Evolutionary conservation across 2,329 filamentous ascomycete species (phyloP).

Genomic region (Ascochyta rabiei): DNA sequence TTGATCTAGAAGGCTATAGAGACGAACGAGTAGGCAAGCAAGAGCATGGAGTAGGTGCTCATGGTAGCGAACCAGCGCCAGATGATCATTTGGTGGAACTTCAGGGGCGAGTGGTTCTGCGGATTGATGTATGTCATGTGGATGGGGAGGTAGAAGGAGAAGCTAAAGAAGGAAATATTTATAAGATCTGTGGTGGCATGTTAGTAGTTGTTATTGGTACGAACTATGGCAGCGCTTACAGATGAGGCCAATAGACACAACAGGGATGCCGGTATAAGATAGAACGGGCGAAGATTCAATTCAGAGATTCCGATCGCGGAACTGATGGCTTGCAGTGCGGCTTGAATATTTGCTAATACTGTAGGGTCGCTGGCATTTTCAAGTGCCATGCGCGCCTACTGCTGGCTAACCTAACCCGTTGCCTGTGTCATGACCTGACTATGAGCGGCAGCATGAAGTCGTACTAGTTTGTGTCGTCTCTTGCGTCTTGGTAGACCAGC

Average conservation of each 20-base stretch:
- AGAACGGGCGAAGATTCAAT: slow-evolving; percentile 66
- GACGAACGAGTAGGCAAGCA: slow-evolving; percentile 67
- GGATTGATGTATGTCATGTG: slow-evolving; percentile 65
- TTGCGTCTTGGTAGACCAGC: slow-evolving; percentile 60
- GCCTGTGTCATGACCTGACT: slow-evolving; percentile 56
- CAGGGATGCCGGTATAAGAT: slow-evolving; percentile 61
- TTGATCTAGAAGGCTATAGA: slow-evolving; percentile 68
- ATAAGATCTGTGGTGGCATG: slow-evolving; percentile 56
- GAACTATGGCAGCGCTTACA: slow-evolving; percentile 37
- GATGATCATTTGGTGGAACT: slow-evolving; percentile 63
- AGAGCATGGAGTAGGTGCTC: slow-evolving; percentile 65
- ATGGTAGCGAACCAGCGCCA: slow-evolving; percentile 65
- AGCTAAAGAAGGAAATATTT: slow-evolving; percentile 71
- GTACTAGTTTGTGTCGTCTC: slow-evolving; percentile 62
- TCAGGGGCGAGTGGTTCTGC: slow-evolving; percentile 62
- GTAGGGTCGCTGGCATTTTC: slow-evolving; percentile 51
- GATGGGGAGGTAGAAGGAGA: slow-evolving; percentile 68
- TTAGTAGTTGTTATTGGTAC: neutral
- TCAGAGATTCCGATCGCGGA: slow-evolving; percentile 63
- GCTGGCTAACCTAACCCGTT: slow-evolving; percentile 55
- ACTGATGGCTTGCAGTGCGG: slow-evolving; percentile 59
- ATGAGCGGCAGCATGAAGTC: slow-evolving; percentile 62
- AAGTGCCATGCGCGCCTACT: slow-evolving; percentile 52
- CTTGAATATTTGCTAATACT: slow-evolving; percentile 52
- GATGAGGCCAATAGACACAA: slow-evolving; percentile 67